Base-by-base conservation (phyloP, 2,329 filamentous ascomycete genomes). In the Xylaria sp. region DNA sequence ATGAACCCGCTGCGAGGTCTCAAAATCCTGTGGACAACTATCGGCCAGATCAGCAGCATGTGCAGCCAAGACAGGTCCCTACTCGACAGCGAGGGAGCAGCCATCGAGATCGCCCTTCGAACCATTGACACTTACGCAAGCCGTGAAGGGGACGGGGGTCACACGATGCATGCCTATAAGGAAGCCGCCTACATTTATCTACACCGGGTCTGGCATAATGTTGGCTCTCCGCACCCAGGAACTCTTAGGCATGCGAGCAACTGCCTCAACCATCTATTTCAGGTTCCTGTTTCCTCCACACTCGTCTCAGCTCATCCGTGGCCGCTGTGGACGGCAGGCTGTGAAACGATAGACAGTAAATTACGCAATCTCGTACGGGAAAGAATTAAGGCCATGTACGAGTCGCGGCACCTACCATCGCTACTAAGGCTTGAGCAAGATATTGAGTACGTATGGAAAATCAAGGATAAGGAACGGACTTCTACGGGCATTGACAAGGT, bases 321-420 rank as follows among this genome's bases (percentile, higher is more conserved):
- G 76, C 76, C 77, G 4, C 62, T 78, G 1, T 77, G 73, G 74
- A 78, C 76, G 1, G 75, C 76, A 0, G 77, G 73, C 2, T 77
- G 77, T 60, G 77, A 78, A 56, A 74, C 76, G 0, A 71, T 76
- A 50, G 73, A 75, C 27, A 42, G 27, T 0, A 49, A 64, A 2
- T 47, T 71, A 25, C 71, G 77, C 2, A 69, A 68, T 38, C 68
- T 72, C 10, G 76, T 75, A 6, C 66, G 71, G 9, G 67, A 71
- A 9, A 66, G 77, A 5, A 57, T 76, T 22, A 65, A 67, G 25
- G 67, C 66, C 1, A 77, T 78, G 77, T 77, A 74, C 53, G 69
- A 72, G 31, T 59, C 55, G 5, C 73, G 77, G 5, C 75, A 71
- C 27, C 70, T 78, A 0, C 76, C 77, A 2, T 77, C 75, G 0